Base-by-base conservation (phyloP, 306 rosid species). In the Vigna reflexopilosa region DNA sequence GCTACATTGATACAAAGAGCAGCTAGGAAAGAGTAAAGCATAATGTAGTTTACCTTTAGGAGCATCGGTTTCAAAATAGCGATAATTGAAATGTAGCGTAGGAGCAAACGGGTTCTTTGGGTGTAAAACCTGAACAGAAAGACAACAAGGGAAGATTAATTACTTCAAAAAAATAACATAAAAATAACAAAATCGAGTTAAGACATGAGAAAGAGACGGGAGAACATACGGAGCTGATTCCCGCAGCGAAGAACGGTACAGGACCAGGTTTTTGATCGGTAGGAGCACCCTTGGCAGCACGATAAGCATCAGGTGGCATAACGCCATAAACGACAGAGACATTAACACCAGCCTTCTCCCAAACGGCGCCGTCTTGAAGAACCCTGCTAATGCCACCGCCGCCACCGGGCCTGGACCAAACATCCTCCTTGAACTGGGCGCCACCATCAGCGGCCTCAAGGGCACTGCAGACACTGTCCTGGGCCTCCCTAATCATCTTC, bases 71-170 rank as follows among this genome's bases (percentile, higher is more conserved):
- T 95, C 99, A 34, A 95, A 95, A 83, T 95, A 95, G 49, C 98
- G 91, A 84, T 93, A 95, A 82, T 95, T 95, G 88, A 95, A 95
- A 79, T 95, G 99, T 74, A 95, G 34, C 5, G 98, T 95, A 2
- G 99, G 99, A 42, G 99, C 99, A 87, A 93, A 93, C 0, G 99
- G 99, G 67, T 95, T 95, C 86, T 95, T 95, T 0, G 99, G 99
- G 77, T 95, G 99, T 64, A 95, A 85, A 78, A 95, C 99, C 99
- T 95, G 85, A 58, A 77, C 2, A 67, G 77, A 73, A 61, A 78
- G 28, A 76, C n/a, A 20, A 66, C 57, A 26, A 45, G 20, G 55
- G 36, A 7, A 66, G 15, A 19, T 19, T 0, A 66, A 66, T 4
- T 3, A 62, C 9, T 61, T 19, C 10, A 12, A 26, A 26, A 32